Evolutionary conservation across 2,329 filamentous ascomycete species (phyloP), one percentile per base, ranked within the genome.

Genomic region (Botryotinia narcissicola): DNA sequence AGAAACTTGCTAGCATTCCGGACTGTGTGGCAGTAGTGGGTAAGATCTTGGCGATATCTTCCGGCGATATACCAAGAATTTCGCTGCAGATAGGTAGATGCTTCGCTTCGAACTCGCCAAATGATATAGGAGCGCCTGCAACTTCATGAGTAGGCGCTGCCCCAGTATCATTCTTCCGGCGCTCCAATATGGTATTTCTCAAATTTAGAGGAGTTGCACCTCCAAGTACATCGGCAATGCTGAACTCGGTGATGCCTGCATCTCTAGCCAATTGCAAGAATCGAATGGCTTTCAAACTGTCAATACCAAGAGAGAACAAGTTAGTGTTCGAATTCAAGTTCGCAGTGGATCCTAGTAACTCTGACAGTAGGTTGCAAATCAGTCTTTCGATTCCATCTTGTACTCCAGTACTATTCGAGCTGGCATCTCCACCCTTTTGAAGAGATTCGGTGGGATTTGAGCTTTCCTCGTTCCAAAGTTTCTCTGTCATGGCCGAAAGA

Each of bases 11-110:
- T 18, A 70, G 48, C 67, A 70, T 70, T 70, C 67, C 67, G 37
- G 67, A 70, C 57, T 70, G 67, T 20, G 67, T 70, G 4, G 67
- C 67, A 42, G 51, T 70, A 44, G 67, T 70, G 29, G 67, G 67
- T 10, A 70, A 29, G 14, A 70, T 60, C 16, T 70, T 70, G 9
- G 35, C 18, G 9, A 70, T 70, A 32, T 40, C 25, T 37, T 44
- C 35, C 20, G 25, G 14, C 37, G 67, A 54, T 16, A 70, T n/a
- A 29, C 25, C 67, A 32, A 70, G 51, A 44, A 2, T 60, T 32
- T 70, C 67, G 20, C 48, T 32, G 10, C 51, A 70, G 7, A 54
- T 42, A 16, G 14, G 16, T 32, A 42, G 25, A 60, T 70, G 67
- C n/a, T 37, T 57, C 37, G 46, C 2, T 16, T 42, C 37, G 22